Base-by-base conservation (phyloP, 1,284 basidiomycete species). In the Cystobasidium sp. region DNA sequence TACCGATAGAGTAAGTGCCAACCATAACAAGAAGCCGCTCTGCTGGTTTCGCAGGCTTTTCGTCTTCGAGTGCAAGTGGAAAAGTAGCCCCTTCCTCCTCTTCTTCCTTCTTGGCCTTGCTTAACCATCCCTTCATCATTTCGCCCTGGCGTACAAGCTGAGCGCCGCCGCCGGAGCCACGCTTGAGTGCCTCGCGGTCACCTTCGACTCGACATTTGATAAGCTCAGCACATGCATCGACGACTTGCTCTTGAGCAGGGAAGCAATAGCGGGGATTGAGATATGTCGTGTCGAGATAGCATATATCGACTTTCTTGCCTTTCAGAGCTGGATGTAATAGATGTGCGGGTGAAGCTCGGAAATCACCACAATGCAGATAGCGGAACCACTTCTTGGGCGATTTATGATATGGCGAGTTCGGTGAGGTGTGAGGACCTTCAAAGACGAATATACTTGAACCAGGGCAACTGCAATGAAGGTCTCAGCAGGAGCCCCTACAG, bases 281-380 rank as follows among this genome's bases (percentile, higher is more conserved):
- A 82, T 99, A 99, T 0, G 97, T 99, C 7, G 96, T 98, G 82
- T 99, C 97, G 37, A 99, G 86, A 81, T 99, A 99, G 63, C 95
- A 88, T 66, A 89, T 88, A 80, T 98, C 94, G 14, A 99, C 87
- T 62, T 84, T 85, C 78, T 91, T 94, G 43, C 88, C 89, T 70
- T 88, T 88, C 63, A 97, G 85, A 0, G 88, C 87, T 0, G 93
- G 91, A 81, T 97, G 94, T 7, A 90, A 79, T 9, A 92, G 87
- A 82, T 95, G 93, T 64, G 86, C 86, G 0, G 94, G 94, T 43
- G 90, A 84, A 12, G 86, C 86, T 39, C 82, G 80, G 55, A 82
- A 82, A 82, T 98, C 96, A 0, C 96, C 96, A 78, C 97, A 99
- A 79, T 99, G 96, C 3, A 99, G 86, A 81, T 98, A 98, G 24